Evolutionary conservation across 1,284 basidiomycete genomes (phyloP).

Genomic region (Trichosporon faecale): DNA sequence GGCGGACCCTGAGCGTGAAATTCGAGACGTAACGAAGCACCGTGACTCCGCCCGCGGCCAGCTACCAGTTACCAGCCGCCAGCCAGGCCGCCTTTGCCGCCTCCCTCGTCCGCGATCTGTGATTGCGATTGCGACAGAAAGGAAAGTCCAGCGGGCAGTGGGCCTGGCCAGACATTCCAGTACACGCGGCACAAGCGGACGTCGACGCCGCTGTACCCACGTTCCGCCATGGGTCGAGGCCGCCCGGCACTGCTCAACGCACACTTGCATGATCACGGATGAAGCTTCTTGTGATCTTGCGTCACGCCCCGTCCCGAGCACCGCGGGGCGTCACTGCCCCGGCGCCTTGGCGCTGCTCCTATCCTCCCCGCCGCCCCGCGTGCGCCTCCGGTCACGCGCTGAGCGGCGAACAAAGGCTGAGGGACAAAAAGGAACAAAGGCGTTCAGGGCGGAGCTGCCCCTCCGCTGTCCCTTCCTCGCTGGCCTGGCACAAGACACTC

Average conservation of each 20-base stretch:
- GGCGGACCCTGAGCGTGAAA: neutral
- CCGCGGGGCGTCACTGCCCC: neutral
- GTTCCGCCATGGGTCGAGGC: no score
- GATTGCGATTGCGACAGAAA: neutral
- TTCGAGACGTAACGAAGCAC: neutral
- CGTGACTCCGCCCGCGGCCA: neutral
- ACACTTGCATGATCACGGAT: no score
- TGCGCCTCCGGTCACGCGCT: neutral
- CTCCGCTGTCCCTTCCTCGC: neutral
- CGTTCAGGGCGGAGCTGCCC: neutral
- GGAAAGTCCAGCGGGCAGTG: no score
- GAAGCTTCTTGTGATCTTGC: no score
- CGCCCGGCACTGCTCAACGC: no score
- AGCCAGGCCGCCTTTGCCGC: no score
- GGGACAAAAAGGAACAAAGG: neutral
- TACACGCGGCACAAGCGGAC: neutral
- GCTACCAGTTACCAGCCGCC: no score
- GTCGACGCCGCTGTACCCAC: neutral
- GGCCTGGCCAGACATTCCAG: neutral
- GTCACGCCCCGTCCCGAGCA: neutral
- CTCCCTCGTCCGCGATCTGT: neutral
- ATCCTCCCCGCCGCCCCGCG: no score
- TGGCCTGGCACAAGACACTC: no score
- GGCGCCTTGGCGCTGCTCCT: neutral
- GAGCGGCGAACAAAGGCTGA: neutral